Conservation (phyloP, 2,329 filamentous ascomycete genomes). For the Alternaria sp. region DNA sequence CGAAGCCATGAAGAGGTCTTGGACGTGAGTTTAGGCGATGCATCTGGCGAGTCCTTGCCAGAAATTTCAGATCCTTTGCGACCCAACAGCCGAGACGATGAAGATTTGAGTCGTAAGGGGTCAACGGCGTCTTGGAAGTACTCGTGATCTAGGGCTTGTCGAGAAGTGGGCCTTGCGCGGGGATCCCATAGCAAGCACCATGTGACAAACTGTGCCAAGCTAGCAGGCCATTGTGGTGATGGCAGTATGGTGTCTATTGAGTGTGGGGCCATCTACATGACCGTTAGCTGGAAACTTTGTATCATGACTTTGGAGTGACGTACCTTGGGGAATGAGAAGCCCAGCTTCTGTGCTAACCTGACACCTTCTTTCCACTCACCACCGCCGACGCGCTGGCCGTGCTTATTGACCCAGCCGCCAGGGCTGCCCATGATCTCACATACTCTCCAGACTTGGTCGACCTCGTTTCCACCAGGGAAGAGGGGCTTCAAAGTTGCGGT, state of each 20-base stretch:
- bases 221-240: conserved; percentile 87
- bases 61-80: conserved; percentile 89
- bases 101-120: conserved; percentile 89
- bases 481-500: conserved; percentile 95
- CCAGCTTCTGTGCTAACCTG: conserved; percentile 89
- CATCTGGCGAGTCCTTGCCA: conserved; percentile 65
- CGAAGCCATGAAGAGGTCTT: conserved; percentile 95
- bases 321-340: conserved; percentile 94
- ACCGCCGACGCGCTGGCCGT: conserved; percentile 84
- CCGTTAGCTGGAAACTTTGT: conserved; percentile 16
- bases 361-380: conserved; percentile 98
- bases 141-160: conserved; percentile 92
- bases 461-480: conserved; percentile 97
- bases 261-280: conserved; percentile 92
- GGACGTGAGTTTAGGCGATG: conserved; percentile 68
- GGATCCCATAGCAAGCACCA: conserved; percentile 99
- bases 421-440: conserved; percentile 99
- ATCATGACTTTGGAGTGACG: conserved; percentile 10
- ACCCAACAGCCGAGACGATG: conserved; percentile 81
- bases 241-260: conserved; percentile 94
- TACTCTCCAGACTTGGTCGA: conserved; percentile 98
- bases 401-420: conserved; percentile 96
- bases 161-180: conserved; percentile 86
- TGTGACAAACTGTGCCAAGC: conserved; percentile 91
- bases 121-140: conserved; percentile 94